phyloP scores from a whole-genome alignment of 2,329 filamentous ascomycete genomes.

The Westerdykella ornata region DNA sequence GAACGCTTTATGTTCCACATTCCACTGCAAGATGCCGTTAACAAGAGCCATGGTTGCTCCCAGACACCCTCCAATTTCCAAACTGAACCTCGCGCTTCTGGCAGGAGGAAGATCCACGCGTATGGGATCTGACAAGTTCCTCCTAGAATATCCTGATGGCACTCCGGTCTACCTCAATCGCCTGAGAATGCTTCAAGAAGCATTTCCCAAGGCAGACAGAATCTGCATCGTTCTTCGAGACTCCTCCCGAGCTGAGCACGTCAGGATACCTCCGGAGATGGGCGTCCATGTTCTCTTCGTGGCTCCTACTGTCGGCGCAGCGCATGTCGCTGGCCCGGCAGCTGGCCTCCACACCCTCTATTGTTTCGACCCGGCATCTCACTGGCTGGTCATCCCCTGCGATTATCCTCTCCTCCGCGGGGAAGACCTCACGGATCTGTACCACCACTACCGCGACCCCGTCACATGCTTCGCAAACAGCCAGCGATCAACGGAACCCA shows the following conservation, averaged over 20 bases:
- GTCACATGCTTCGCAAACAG: conserved; percentile 6
- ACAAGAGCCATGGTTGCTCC: too few species aligned
- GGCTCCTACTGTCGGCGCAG: not conserved
- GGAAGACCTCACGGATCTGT: conserved; percentile 4
- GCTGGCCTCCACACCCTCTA: conserved; percentile 7
- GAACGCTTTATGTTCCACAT: not conserved
- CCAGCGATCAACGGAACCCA: conserved; percentile 4
- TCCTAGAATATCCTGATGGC: not conserved
- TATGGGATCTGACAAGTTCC: not conserved
- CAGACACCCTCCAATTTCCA: too few species aligned
- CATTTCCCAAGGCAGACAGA: not conserved
- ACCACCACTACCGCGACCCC: conserved; percentile 1
- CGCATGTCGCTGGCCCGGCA: conserved; percentile 3
- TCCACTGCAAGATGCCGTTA: not conserved
- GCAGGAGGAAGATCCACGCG: not conserved
- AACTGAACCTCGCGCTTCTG: not conserved
- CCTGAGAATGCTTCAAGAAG: conserved; percentile 1
- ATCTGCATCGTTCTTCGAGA: not conserved
- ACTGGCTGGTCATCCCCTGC: conserved; percentile 5
- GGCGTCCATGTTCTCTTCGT: not conserved
- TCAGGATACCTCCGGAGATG: not conserved
- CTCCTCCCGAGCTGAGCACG: not conserved
- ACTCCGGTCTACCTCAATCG: not conserved
- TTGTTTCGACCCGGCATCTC: conserved; percentile 1
- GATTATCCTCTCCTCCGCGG: conserved; percentile 6